These are phyloP conservation scores for Geum urbanum DNA, from an alignment of 306 rosid species.

Conservation along the genomic window DNA sequence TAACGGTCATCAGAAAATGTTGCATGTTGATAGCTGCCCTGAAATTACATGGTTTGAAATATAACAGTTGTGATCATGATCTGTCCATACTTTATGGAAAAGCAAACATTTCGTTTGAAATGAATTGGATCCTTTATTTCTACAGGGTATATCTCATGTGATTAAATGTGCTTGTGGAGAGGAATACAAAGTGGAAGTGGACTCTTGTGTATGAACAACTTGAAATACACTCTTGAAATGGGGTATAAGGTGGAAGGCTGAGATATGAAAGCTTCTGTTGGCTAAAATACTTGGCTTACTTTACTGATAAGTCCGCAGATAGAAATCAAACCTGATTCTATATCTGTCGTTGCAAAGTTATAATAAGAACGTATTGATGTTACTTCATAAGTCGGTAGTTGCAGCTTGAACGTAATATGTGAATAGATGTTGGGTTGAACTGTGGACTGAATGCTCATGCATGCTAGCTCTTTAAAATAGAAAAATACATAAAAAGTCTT, in stretches of 20 bases:
- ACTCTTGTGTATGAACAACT: slow-evolving; percentile 28
- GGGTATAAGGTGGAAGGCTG: slow-evolving; percentile 7
- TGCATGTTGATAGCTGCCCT: neutral
- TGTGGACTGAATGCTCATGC: neutral
- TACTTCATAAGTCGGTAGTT: neutral
- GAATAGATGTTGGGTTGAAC: neutral
- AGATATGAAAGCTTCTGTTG: slow-evolving; percentile 8
- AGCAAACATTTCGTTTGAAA: neutral
- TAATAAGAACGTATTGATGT: slow-evolving; percentile 6
- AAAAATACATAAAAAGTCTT: neutral
- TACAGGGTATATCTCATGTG: slow-evolving; percentile 61
- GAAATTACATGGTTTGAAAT: slow-evolving; percentile 14
- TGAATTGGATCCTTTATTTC: slow-evolving; percentile 16
- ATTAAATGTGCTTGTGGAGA: slow-evolving; percentile 76
- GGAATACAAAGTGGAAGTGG: slow-evolving; percentile 55
- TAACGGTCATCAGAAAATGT: neutral
- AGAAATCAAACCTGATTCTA: neutral
- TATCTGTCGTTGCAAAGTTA: too few species aligned
- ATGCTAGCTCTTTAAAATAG: neutral
- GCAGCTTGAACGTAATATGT: slow-evolving; percentile 11
- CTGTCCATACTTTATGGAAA: neutral
- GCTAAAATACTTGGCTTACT: slow-evolving; percentile 16
- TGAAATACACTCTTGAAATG: slow-evolving; percentile 10
- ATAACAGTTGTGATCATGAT: slow-evolving; percentile 13
- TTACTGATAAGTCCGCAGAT: slow-evolving; percentile 14